These are phyloP conservation scores for Neospermospora avenae DNA, from an alignment of 2,329 filamentous ascomycete species.

Conservation along the genomic window DNA sequence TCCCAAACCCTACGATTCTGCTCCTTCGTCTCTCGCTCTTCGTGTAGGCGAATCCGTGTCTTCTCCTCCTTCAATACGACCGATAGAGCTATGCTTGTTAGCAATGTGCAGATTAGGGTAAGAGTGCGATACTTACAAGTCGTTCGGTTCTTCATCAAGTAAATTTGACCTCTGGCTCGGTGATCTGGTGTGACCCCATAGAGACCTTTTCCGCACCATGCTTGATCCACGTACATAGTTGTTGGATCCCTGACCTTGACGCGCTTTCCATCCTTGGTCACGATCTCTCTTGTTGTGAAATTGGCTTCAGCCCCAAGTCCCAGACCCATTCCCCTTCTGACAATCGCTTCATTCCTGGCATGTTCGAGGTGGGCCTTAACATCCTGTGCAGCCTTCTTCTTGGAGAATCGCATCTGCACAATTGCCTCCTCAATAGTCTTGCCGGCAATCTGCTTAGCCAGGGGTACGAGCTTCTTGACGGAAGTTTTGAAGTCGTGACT, in stretches of 20 bases:
- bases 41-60: constrained; percentile 75
- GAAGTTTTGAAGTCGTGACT: constrained; percentile 77
- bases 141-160: constrained; percentile 65
- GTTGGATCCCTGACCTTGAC: constrained; percentile 70
- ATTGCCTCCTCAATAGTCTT: constrained; percentile 95
- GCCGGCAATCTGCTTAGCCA: constrained; percentile 85
- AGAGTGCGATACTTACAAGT: constrained; percentile 61
- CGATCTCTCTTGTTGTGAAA: constrained; percentile 54
- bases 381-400: constrained; percentile 86
- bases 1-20: constrained; percentile 77
- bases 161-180: constrained; percentile 71
- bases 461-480: constrained; percentile 83
- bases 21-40: constrained; percentile 75
- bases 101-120: neutral
- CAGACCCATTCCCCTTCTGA: constrained; percentile 81
- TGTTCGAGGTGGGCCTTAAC: constrained; percentile 75
- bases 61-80: constrained; percentile 91
- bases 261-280: constrained; percentile 71
- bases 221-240: constrained; percentile 86
- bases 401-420: constrained; percentile 89
- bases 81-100: constrained; percentile 56
- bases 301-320: constrained; percentile 34
- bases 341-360: constrained; percentile 77
- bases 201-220: constrained; percentile 81
- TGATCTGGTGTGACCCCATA: constrained; percentile 59